Evolutionary conservation across 2,329 filamentous ascomycete genomes (phyloP).

Genomic region (Monosporascus ibericus): DNA sequence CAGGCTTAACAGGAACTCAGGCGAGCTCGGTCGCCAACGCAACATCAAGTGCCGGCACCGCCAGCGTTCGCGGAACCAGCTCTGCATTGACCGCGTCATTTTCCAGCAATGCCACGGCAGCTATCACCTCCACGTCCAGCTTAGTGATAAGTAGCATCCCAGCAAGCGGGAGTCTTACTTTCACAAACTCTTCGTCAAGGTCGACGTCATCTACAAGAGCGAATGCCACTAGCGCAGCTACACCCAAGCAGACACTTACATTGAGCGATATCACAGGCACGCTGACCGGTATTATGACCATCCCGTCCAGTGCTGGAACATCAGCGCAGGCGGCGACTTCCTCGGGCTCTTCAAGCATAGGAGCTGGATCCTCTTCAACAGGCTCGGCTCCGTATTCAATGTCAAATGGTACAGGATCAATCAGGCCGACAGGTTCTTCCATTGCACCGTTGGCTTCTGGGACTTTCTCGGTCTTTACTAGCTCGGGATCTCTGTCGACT

Average conservation of each 20-base stretch:
- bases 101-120: not conserved
- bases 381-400: too few species aligned
- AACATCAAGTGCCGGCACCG: too few species aligned
- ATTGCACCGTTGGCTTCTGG: not conserved
- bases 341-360: too few species aligned
- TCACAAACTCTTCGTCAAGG: not conserved
- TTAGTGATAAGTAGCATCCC: not conserved
- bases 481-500: not conserved
- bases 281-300: not conserved
- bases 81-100: too few species aligned
- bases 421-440: not conserved
- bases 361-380: too few species aligned
- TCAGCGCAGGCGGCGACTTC: too few species aligned
- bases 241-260: not conserved
- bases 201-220: not conserved
- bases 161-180: not conserved
- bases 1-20: too few species aligned
- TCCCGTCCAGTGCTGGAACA: too few species aligned
- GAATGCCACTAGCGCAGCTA: not conserved
- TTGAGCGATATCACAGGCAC: not conserved
- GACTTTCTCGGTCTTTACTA: not conserved
- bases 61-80: too few species aligned
- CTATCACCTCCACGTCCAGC: not conserved
- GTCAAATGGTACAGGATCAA: too few species aligned
- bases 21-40: too few species aligned